Evolutionary conservation across 1,139 yeast genomes (phyloP).

Genomic region (Yamadazyma sp.): DNA sequence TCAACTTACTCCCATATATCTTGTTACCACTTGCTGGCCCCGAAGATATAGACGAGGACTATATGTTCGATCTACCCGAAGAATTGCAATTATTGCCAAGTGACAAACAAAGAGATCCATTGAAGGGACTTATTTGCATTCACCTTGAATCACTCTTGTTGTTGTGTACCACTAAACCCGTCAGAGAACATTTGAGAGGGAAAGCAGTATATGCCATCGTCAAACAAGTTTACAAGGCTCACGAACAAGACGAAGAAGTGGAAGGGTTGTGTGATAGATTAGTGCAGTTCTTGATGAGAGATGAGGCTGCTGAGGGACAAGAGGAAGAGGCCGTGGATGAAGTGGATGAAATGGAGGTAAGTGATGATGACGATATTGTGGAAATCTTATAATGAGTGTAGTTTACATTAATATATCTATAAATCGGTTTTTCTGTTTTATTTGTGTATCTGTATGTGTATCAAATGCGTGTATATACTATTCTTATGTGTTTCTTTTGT

Average conservation of each 20-base stretch:
- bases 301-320: conserved; percentile 56
- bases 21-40: conserved; percentile 84
- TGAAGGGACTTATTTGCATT: conserved; percentile 59
- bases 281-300: conserved; percentile 90
- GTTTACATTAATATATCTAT: conserved; percentile 1
- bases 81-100: conserved; percentile 79
- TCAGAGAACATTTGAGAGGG: conserved; percentile 73
- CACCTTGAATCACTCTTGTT: conserved; percentile 78
- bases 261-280: conserved; percentile 69
- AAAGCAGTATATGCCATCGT: conserved; percentile 82
- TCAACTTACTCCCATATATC: conserved; percentile 79
- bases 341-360: conserved; percentile 26
- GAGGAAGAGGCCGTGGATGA: conserved; percentile 28
- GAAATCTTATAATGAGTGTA: conserved; percentile 42
- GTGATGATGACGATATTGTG: conserved; percentile 47
- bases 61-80: conserved; percentile 84
- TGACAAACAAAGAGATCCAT: conserved; percentile 77
- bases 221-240: conserved; percentile 77
- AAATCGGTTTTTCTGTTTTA: not conserved
- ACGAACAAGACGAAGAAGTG: conserved; percentile 57
- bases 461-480: conserved; percentile 1
- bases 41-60: conserved; percentile 78
- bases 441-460: not conserved
- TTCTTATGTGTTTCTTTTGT: too few relatives aligned
- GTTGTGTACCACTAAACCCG: conserved; percentile 69